Conservation (phyloP, 192 early-diverging fungal genomes). For the Phycomyces blakesleeanus region DNA sequence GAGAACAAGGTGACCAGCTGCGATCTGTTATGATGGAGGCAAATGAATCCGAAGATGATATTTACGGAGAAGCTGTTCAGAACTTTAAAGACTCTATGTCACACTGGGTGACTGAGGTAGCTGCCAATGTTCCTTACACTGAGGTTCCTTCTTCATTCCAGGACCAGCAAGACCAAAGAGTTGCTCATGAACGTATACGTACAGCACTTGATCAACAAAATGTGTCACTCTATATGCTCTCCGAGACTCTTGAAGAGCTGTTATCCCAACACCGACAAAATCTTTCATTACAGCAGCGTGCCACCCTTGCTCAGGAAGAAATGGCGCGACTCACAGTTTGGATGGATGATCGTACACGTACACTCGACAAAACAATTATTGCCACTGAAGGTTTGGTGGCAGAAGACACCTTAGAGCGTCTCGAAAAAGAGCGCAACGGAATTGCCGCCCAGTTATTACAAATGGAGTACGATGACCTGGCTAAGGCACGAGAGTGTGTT, state of each 20-base stretch:
- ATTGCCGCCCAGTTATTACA: conserved; percentile 14
- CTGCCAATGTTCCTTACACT: conserved; percentile 13
- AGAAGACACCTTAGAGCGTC: conserved; percentile 18
- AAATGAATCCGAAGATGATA: neutral
- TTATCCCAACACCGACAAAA: conserved; percentile 25
- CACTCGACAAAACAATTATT: conserved; percentile 5
- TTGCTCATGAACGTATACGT: conserved; percentile 21
- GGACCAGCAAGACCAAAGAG: conserved; percentile 10
- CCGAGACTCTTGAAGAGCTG: conserved; percentile 24
- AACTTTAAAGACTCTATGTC: conserved; percentile 10
- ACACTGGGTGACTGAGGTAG: conserved; percentile 9
- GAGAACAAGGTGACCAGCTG: neutral
- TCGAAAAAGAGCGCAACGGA: conserved; percentile 25
- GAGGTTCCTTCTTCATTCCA: neutral
- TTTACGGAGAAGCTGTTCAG: conserved; percentile 13
- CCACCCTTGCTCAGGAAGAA: conserved; percentile 27
- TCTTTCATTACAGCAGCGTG: conserved; percentile 29
- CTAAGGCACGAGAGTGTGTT: conserved; percentile 18
- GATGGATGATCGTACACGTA: conserved; percentile 25
- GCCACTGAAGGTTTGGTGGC: conserved; percentile 12
- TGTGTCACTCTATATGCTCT: conserved; percentile 19
- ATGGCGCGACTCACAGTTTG: conserved; percentile 21
- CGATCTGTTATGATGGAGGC: neutral
- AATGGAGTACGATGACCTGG: conserved; percentile 26
- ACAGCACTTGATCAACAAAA: conserved; percentile 13